Base-by-base conservation (phyloP, 1,284 basidiomycete species). In the Dichomitus squalens region DNA sequence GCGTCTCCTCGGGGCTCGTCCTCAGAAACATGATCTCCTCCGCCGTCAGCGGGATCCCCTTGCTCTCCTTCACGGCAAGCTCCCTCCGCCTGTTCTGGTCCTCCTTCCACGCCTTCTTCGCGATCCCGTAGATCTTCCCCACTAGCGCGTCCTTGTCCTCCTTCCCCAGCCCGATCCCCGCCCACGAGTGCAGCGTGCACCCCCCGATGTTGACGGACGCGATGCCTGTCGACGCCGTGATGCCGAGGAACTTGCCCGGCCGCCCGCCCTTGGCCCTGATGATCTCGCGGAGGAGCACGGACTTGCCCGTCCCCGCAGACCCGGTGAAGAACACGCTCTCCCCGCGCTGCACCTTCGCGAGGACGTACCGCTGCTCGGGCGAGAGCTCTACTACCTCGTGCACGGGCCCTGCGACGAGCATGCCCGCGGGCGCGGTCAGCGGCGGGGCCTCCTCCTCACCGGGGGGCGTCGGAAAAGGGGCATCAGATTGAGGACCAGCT, bases 201-300 rank as follows among this genome's bases (percentile, higher is more conserved):
- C 96, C 96, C 6, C 95, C 95, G 56, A 98, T 94, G 68, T 98
- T 97, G 67, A 95, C 91, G 0, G 93, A 93, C 1, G 96, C 96
- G 61, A 98, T 96, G 33, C 95, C 95, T 71, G 86, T 87, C 8
- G 85, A 86, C 1, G 87, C 87, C 0, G 87, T 89, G 47, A 89
- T 79, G 1, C 82, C 85, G 4, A 88, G 59, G 7, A 12, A 34
- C 20, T 34, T 20, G 21, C 59, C 47, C 9, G 47, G 29, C 9
- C 49, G 46, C 21, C 60, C 66, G 16, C 64, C 57, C 36, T 66
- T 64, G 48, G 49, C 70, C 70, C 79, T 79, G 69, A 98, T 96
- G 60, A 97, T 95, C 69, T 94, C 90, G 4, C 93, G 84, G n/a
- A 98, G 79, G 2, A 98, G 78, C 7, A 98, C 93, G 0, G 95